phyloP scores from a whole-genome alignment of 345 rosid genomes.

The Citrus maxima region DNA sequence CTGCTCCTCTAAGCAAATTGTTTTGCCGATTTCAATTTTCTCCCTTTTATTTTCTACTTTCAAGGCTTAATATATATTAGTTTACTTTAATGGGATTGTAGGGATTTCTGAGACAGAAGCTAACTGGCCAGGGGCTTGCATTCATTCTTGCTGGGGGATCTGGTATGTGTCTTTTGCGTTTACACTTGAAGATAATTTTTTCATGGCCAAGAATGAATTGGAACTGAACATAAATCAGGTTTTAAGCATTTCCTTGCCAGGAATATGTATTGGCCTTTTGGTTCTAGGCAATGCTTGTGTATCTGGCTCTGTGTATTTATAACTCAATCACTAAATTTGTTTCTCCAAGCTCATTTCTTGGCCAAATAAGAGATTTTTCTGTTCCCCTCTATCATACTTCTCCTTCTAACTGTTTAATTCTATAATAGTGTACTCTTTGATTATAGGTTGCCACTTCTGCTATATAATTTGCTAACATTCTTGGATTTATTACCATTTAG shows the following conservation, averaged over 20 bases:
- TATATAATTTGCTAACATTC: neutral
- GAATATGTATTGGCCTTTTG: neutral
- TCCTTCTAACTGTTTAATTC: neutral
- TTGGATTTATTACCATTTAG: neutral
- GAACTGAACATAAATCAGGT: neutral
- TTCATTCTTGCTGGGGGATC: slow-evolving; percentile 95
- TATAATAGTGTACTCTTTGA: slow-evolving; percentile 1
- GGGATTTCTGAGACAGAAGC: slow-evolving; percentile 89
- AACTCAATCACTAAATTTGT: neutral
- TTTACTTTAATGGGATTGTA: slow-evolving; percentile 24
- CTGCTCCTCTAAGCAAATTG: neutral
- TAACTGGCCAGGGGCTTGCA: slow-evolving; percentile 94
- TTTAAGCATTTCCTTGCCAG: neutral
- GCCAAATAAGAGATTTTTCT: neutral
- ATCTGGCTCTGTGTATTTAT: neutral
- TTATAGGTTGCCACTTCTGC: neutral
- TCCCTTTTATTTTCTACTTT: slow-evolving; percentile 4
- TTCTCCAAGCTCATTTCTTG: neutral
- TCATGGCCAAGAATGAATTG: neutral
- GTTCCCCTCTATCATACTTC: neutral
- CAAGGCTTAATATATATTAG: slow-evolving; percentile 1
- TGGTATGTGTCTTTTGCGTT: slow-evolving; percentile 46
- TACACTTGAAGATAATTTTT: neutral
- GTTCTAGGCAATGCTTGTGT: neutral
- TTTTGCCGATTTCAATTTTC: neutral